phyloP scores from a whole-genome alignment of 2,329 filamentous ascomycete species.

The Beauveria scarabaeidicola region DNA sequence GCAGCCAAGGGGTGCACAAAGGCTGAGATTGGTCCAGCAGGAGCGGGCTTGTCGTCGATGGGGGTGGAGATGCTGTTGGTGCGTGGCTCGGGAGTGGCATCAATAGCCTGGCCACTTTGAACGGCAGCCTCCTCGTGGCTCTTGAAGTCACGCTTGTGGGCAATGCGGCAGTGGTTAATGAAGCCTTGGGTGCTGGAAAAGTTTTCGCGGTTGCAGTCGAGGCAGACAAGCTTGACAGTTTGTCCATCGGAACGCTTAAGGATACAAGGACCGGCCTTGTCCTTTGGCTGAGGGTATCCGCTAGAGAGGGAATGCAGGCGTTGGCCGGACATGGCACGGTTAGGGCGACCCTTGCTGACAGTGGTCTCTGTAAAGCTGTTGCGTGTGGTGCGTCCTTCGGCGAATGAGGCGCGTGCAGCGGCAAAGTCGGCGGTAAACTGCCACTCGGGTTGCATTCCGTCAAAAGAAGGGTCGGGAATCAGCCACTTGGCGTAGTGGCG shows the following conservation, averaged over 20 bases:
- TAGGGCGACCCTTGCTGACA: constrained; percentile 41
- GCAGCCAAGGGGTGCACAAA: constrained; percentile 27
- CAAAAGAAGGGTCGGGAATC: constrained; percentile 79
- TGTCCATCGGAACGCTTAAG: constrained; percentile 79
- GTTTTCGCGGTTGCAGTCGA: constrained; percentile 80
- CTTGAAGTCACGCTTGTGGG: constrained; percentile 86
- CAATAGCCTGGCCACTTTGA: constrained; percentile 75
- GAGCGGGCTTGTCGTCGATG: constrained; percentile 8
- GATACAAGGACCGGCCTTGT: constrained; percentile 74
- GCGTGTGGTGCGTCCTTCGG: constrained; percentile 71
- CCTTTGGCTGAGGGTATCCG: constrained; percentile 66
- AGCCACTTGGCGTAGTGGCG: constrained; percentile 95
- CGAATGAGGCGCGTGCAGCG: constrained; percentile 35
- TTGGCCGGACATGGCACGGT: constrained; percentile 44
- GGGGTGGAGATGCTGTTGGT: neutral
- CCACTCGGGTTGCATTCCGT: constrained; percentile 50
- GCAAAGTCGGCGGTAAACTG: constrained; percentile 32
- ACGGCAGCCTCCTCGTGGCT: constrained; percentile 91
- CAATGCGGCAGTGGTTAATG: constrained; percentile 97
- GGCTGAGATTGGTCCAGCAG: constrained; percentile 13
- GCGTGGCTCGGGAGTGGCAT: constrained; percentile 28
- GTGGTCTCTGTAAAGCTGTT: constrained; percentile 49
- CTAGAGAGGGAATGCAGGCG: constrained; percentile 62
- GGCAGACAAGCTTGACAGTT: constrained; percentile 82
- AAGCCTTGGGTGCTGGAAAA: constrained; percentile 98